Evolutionary conservation across 805 yeast genomes (phyloP).

Genomic region (Scheffersomyces amazonensis): DNA sequence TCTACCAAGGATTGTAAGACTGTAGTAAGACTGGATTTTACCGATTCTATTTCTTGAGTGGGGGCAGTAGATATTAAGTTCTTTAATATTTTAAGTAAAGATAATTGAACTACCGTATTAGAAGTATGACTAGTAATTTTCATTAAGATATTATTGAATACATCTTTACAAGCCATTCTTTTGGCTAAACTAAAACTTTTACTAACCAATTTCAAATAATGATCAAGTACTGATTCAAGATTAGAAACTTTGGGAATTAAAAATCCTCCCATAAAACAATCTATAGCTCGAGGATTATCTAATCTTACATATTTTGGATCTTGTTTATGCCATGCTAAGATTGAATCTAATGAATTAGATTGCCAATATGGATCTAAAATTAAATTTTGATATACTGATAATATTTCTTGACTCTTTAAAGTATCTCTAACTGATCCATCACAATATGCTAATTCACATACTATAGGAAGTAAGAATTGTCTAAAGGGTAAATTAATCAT

Average conservation of each 20-base stretch:
- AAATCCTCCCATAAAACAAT: constrained; percentile 38
- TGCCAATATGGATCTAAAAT: constrained; percentile 56
- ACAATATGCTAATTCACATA: constrained; percentile 52
- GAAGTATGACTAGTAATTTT: constrained; percentile 25
- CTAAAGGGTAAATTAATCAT: constrained; percentile 41
- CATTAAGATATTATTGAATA: constrained; percentile 26
- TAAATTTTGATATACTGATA: constrained; percentile 37
- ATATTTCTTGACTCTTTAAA: constrained; percentile 35
- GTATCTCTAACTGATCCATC: constrained; percentile 33
- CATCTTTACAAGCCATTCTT: constrained; percentile 21
- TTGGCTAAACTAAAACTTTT: constrained; percentile 15
- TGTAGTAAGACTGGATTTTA: neutral
- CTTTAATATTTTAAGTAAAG: constrained; percentile 29
- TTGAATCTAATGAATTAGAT: constrained; percentile 51
- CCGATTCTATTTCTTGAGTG: neutral
- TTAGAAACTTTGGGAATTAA: constrained; percentile 37
- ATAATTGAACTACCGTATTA: constrained; percentile 37
- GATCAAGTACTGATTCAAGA: constrained; percentile 42
- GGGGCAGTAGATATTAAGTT: constrained; percentile 6
- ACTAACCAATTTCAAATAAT: constrained; percentile 32
- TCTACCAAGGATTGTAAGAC: constrained; percentile 9
- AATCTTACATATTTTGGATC: constrained; percentile 20
- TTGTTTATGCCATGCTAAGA: constrained; percentile 37
- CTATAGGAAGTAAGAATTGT: constrained; percentile 51
- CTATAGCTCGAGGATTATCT: constrained; percentile 21